phyloP scores from a whole-genome alignment of 2,329 filamentous ascomycete species.

The Xylariaceae sp. region DNA sequence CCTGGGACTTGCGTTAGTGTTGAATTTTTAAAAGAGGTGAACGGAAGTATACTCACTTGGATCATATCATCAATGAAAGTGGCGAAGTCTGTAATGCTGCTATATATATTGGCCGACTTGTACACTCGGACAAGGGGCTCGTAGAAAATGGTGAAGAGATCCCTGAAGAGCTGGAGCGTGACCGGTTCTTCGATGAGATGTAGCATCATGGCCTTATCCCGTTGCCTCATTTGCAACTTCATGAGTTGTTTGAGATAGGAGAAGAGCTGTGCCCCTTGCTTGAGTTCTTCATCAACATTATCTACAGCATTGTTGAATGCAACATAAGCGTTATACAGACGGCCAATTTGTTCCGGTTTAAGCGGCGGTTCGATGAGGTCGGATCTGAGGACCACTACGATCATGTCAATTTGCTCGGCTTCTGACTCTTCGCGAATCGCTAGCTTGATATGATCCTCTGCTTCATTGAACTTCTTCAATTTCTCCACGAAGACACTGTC shows the following conservation, averaged over 20 bases:
- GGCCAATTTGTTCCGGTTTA: slow-evolving; percentile 71
- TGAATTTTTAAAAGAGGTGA: not conserved
- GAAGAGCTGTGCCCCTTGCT: slow-evolving; percentile 86
- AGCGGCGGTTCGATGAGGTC: slow-evolving; percentile 73
- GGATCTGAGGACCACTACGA: slow-evolving; percentile 80
- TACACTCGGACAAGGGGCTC: slow-evolving; percentile 95
- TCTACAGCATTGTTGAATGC: slow-evolving; percentile 95
- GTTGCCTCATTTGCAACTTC: slow-evolving; percentile 85
- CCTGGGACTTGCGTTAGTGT: slow-evolving; percentile 36
- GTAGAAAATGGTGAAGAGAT: slow-evolving; percentile 98
- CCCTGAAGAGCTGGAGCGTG: slow-evolving; percentile 93
- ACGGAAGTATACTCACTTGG: slow-evolving; percentile 55
- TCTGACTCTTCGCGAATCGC: slow-evolving; percentile 71
- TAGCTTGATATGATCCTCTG: slow-evolving; percentile 72
- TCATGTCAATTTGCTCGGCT: slow-evolving; percentile 73
- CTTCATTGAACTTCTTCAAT: slow-evolving; percentile 74
- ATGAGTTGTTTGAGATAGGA: slow-evolving; percentile 92
- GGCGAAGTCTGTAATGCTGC: slow-evolving; percentile 93
- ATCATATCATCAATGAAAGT: slow-evolving; percentile 92
- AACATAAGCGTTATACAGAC: slow-evolving; percentile 90
- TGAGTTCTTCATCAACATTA: slow-evolving; percentile 83
- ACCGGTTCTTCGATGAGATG: slow-evolving; percentile 92
- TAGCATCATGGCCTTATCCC: slow-evolving; percentile 97
- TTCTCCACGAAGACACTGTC: slow-evolving; percentile 78
- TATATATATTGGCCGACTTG: slow-evolving; percentile 98